Percentiles rank a stretch among this genome's conserved stretches.
Evolutionary conservation across 2,329 filamentous ascomycete species (phyloP).

Genomic region (Pseudofabraea citricarpa): DNA sequence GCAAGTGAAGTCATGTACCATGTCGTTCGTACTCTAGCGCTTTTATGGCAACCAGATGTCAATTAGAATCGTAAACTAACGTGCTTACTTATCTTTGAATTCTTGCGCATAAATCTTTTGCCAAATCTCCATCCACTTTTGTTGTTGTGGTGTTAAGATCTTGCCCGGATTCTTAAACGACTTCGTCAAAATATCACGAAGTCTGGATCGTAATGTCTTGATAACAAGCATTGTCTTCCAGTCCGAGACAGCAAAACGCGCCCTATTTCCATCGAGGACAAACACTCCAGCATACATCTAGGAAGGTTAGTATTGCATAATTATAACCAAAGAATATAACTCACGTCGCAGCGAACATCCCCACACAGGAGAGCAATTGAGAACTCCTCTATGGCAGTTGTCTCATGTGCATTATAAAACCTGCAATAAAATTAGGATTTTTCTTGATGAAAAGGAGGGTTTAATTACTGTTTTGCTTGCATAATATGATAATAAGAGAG

Average conservation of each 20-base stretch:
- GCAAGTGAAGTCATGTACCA: not conserved
- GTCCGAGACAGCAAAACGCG: conserved; percentile 76
- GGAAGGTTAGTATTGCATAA: conserved; percentile 8
- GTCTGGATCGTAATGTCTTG: conserved; percentile 68
- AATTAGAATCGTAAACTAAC: not conserved
- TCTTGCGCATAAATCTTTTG: conserved; percentile 57
- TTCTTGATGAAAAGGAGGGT: conserved; percentile 2
- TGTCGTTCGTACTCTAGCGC: not conserved
- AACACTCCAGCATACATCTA: conserved; percentile 84
- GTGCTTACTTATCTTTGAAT: conserved; percentile 22
- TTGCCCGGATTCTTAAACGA: conserved; percentile 66
- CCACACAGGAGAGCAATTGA: conserved; percentile 81
- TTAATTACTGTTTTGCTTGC: conserved; percentile 73
- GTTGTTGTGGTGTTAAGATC: conserved; percentile 59
- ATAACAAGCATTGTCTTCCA: conserved; percentile 92
- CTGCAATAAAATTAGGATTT: conserved; percentile 32
- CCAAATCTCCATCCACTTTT: conserved; percentile 72
- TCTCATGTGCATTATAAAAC: conserved; percentile 87
- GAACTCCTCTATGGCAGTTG: conserved; percentile 74
- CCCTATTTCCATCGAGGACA: conserved; percentile 79
- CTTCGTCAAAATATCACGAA: conserved; percentile 70
- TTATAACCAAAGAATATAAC: conserved; percentile 17
- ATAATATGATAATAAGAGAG: conserved; percentile 97
- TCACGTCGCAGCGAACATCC: conserved; percentile 79
- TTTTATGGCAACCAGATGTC: not conserved